A percentile compares a stretch with the other conserved stretches of the same genome.
These are phyloP conservation scores for Populus simonii DNA, from an alignment of 345 rosid genomes.

Conservation along the genomic window DNA sequence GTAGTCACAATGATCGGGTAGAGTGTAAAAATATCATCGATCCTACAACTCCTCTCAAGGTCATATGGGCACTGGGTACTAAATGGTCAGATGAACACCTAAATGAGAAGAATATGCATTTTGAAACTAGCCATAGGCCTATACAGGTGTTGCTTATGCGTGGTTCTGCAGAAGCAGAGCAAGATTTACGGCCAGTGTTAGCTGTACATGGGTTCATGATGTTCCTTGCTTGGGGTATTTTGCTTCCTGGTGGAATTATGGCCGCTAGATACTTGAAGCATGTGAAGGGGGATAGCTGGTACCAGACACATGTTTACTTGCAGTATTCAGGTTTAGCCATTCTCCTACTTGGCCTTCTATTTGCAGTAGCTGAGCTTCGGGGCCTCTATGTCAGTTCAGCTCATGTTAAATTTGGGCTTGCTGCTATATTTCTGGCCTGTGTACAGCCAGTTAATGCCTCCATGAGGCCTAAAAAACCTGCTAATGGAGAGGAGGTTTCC, in stretches of 20 bases:
- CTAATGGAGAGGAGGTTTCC: conserved; percentile 50
- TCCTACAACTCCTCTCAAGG: conserved; percentile 87
- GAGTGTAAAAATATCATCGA: conserved; percentile 84
- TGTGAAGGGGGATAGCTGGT: conserved; percentile 96
- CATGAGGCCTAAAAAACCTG: conserved; percentile 70
- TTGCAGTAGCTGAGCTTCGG: conserved; percentile 86
- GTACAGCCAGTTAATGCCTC: conserved; percentile 79
- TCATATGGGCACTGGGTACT: conserved; percentile 95
- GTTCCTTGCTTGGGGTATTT: conserved; percentile 99
- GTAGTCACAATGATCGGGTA: conserved; percentile 44
- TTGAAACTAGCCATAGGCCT: conserved; percentile 82
- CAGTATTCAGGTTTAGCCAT: conserved; percentile 88
- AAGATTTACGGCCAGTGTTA: conserved; percentile 81
- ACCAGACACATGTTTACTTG: conserved; percentile 79
- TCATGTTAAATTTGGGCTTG: conserved; percentile 79
- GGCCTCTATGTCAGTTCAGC: conserved; percentile 64
- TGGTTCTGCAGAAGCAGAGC: conserved; percentile 92
- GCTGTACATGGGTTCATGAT: conserved; percentile 99
- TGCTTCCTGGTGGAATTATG: conserved; percentile 86
- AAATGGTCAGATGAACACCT: conserved; percentile 70
- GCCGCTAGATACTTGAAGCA: conserved; percentile 89
- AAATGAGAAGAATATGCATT: conserved; percentile 91
- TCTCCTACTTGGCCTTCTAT: conserved; percentile 75
- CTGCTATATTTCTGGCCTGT: conserved; percentile 70
- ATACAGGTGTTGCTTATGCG: conserved; percentile 67